A percentile compares a stretch with the other conserved stretches of the same genome.
phyloP scores from a whole-genome alignment of 768 basidiomycete genomes.

The Pulveroboletus sp. region DNA sequence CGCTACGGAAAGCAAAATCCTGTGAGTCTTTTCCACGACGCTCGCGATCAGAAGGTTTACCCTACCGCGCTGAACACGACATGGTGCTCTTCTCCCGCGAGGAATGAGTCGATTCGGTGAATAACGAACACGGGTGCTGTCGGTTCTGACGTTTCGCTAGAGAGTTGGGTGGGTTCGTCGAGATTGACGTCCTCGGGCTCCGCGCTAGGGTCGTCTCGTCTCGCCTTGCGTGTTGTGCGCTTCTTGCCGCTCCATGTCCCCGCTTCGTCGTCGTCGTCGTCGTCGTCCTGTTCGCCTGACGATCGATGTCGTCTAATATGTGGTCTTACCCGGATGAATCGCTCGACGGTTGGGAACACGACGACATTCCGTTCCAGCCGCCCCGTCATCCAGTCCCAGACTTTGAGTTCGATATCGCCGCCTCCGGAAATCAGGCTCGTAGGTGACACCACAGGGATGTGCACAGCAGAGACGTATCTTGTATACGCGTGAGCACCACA shows the following conservation, averaged over 20 bases:
- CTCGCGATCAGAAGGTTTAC: slow-evolving; percentile 38
- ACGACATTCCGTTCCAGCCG: slow-evolving; percentile 46
- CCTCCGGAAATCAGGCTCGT: slow-evolving; percentile 75
- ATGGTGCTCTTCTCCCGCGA: slow-evolving; percentile 34
- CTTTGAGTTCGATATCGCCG: slow-evolving; percentile 70
- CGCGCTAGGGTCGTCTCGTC: slow-evolving; percentile 12
- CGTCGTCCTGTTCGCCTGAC: slow-evolving; percentile 31
- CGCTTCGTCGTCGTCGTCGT: slow-evolving; percentile 18
- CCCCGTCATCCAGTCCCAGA: slow-evolving; percentile 81
- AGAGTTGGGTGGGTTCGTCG: slow-evolving; percentile 3
- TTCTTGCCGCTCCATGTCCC: slow-evolving; percentile 13
- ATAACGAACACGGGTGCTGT: slow-evolving; percentile 51
- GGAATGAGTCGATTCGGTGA: slow-evolving; percentile 48
- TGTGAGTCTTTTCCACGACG: slow-evolving; percentile 2
- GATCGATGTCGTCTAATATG: slow-evolving; percentile 27
- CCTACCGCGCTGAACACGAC: slow-evolving; percentile 71
- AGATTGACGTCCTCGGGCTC: slow-evolving; percentile 20
- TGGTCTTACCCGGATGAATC: slow-evolving; percentile 40
- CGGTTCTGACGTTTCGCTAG: slow-evolving; percentile 16
- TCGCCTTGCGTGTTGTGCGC: slow-evolving; percentile 18
- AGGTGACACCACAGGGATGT: slow-evolving; percentile 51
- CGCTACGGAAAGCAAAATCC: slow-evolving; percentile 38
- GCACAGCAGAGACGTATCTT: slow-evolving; percentile 82
- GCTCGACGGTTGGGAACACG: slow-evolving; percentile 46
- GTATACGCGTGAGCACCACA: neutral